Evolutionary conservation across 441 rosid genomes (phyloP), one percentile per base, ranked within the genome.

Genomic region (Pelargonium myrrhifolium): DNA sequence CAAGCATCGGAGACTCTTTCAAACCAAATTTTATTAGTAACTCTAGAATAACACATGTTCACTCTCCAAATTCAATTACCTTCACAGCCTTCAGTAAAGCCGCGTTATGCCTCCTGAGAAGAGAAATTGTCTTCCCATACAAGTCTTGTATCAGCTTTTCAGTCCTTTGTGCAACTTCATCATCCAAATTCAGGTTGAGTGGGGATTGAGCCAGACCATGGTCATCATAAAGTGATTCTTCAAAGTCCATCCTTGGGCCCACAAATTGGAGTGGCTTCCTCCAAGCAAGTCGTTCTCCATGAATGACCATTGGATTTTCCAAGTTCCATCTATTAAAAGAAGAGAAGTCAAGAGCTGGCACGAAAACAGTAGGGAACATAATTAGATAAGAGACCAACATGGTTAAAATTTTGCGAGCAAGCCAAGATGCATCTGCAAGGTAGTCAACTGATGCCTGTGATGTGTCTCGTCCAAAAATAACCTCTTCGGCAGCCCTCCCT

Each of bases 401-500:
- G 62, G 96, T 88, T 74, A 90, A 76, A 66, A 90, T 87, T 85
- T 92, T 92, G 68, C 96, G 96, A 78, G 97, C 97, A 65, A 92
- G 89, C 98, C 98, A 92, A 72, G 98, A 88, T 45, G 97, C 98
- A 67, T 90, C 92, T 6, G 96, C 92, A 68, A 89, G 93, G 78
- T 90, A 93, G 74, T 78, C 70, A 40, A 93, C 86, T 6, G 98
- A 90, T 75, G 94, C 94, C 69, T 74, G 86, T 12, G 98, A 93
- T 74, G 92, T 87, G 81, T 90, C 96, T 71, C 84, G 77, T 11
- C 98, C 98, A 68, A 88, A 90, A 60, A 93, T 83, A 15, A 93
- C 92, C 78, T 93, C 92, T 79, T 90, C 98, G 18, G 98, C 97
- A 77, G 98, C 98, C 79, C 98, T 87, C 45, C 91, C 98, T 47